Evolutionary conservation across 2,329 filamentous ascomycete species (phyloP), one percentile per base, ranked within the genome.

Genomic region (Colletotrichum lini): DNA sequence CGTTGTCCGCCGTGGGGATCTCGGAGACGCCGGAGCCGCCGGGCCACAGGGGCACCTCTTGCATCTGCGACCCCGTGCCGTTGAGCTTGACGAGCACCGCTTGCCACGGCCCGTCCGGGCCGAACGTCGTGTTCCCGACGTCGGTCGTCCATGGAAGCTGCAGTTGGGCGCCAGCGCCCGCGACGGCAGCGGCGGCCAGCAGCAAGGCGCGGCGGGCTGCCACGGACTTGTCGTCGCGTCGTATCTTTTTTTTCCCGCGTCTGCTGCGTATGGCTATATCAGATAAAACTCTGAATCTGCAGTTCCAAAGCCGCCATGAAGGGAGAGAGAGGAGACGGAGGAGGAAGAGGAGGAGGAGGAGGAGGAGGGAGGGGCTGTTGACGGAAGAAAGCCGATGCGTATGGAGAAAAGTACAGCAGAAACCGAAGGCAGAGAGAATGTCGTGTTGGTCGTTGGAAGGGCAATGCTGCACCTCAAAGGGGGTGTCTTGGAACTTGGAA

Each of bases 21-120:
- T 50, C 59, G 10, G 66, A 63, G 13, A 45, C 9, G 16, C 12
- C 9, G 18, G 59, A 63, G 3, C 66, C 59, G 23, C 59, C 30
- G 3, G 59, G 66, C 66, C 66, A 68, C 1, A 68, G 44, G 2
- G 66, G 59, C 21, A 50, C 23, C 15, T 21, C 7, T 10, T 47
- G 16, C 18, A n/a, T 47, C 9, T n/a, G 30, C 30, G 30, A 30
- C 30, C 30, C 44, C 18, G n/a, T 38, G 10, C 18, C 59, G 8
- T 58, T 57, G 35, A 64, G 16, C 2, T 13, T 18, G 3, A 61
- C 12, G 30, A n/a, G n/a, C 8, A 45, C 15, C 5, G 67, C 61
- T 26, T 70, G 67, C 62, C 62, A 70, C 5, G 67, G 67, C 1
- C 67, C 67, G 16, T 70, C 62, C 16, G 62, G 67, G 4, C 63